Percentiles rank a stretch among this genome's conserved stretches.
Evolutionary conservation across 768 basidiomycete genomes (phyloP).

Genomic region (Psilocybe azurescens): DNA sequence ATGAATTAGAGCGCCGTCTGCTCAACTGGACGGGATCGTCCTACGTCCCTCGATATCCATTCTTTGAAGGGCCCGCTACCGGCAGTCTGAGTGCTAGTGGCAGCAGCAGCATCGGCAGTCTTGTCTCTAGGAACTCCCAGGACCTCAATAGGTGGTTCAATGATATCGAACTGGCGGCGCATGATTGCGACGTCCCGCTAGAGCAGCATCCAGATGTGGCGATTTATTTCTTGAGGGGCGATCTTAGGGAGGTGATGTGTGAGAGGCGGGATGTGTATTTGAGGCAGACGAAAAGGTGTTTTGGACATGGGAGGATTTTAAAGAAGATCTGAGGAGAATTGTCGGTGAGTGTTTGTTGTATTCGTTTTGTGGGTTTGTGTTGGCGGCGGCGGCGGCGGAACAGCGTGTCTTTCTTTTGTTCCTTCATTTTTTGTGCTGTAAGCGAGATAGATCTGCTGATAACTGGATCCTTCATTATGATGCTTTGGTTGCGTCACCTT

Average conservation of each 20-base stretch:
- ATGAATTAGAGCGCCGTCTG: slow-evolving; percentile 26
- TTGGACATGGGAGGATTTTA: slow-evolving; percentile 32
- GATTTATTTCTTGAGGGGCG: slow-evolving; percentile 32
- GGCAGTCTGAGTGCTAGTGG: background rate
- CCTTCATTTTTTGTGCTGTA: too few relatives aligned
- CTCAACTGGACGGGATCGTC: slow-evolving; percentile 25
- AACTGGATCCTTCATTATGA: background rate
- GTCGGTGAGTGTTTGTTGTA: slow-evolving; percentile 25
- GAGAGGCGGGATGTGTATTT: slow-evolving; percentile 26
- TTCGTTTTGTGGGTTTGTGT: too few relatives aligned
- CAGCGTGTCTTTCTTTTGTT: too few relatives aligned
- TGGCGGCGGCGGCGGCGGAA: too few relatives aligned
- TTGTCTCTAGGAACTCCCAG: slow-evolving; percentile 11
- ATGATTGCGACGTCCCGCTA: slow-evolving; percentile 22
- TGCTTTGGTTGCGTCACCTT: background rate
- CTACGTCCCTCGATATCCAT: slow-evolving; percentile 30
- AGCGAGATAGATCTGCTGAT: too few relatives aligned
- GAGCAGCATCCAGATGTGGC: slow-evolving; percentile 31
- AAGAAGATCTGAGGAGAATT: slow-evolving; percentile 29
- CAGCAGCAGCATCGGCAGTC: background rate
- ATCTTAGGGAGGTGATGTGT: slow-evolving; percentile 30
- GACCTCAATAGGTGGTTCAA: slow-evolving; percentile 29
- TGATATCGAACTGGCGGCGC: slow-evolving; percentile 24
- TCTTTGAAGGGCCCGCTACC: slow-evolving; percentile 23
- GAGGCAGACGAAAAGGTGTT: slow-evolving; percentile 19